Evolutionary conservation across 2,329 filamentous ascomycete species (phyloP).

Genomic region (Colletotrichum sp.): DNA sequence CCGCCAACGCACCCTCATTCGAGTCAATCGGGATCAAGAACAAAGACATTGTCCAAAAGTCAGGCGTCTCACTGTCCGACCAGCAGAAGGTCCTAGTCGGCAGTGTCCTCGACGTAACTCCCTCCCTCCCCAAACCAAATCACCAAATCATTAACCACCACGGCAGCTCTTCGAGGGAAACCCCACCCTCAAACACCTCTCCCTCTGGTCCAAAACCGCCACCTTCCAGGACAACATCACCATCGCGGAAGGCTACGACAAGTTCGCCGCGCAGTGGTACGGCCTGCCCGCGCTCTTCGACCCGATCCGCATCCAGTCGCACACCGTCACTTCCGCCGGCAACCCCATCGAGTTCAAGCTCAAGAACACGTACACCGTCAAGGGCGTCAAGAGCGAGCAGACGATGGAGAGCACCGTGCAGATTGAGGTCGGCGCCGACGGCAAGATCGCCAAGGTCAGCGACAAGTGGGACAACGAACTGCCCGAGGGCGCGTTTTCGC

Average conservation of each 20-base stretch:
- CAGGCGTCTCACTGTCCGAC: constrained; percentile 53
- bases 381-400: constrained; percentile 35
- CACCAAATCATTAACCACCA: not conserved
- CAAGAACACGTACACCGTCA: constrained; percentile 39
- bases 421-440: constrained; percentile 35
- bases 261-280: constrained; percentile 58
- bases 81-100: constrained; percentile 61
- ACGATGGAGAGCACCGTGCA: constrained; percentile 33
- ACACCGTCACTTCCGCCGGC: constrained; percentile 57
- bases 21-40: constrained; percentile 50
- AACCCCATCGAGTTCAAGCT: constrained; percentile 64
- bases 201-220: constrained; percentile 63
- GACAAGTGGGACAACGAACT: constrained; percentile 41
- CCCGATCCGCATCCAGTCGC: constrained; percentile 59
- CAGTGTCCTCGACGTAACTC: constrained; percentile 57
- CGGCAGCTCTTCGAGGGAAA: constrained; percentile 61
- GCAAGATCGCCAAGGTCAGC: constrained; percentile 38
- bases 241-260: constrained; percentile 57
- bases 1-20: constrained; percentile 22
- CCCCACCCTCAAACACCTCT: constrained; percentile 62
- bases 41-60: constrained; percentile 55
- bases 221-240: constrained; percentile 65
- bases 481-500: constrained; percentile 35
- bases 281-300: constrained; percentile 63
- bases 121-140: too few relatives aligned